Conservation (phyloP, 2,329 filamentous ascomycete genomes). For the Venturia carpophila region DNA sequence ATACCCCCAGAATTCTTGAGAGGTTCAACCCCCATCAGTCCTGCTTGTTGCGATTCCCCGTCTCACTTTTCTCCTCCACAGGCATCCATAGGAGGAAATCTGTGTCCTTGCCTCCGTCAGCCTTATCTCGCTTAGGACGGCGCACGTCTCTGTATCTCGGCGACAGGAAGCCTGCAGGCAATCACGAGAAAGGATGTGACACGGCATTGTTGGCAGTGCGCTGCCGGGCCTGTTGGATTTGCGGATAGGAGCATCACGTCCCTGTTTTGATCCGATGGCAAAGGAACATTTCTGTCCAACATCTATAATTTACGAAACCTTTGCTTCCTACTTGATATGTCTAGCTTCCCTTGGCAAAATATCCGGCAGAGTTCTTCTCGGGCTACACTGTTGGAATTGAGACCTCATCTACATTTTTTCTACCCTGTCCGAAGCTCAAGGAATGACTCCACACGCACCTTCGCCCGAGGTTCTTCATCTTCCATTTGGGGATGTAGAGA, state of each 20-base stretch:
- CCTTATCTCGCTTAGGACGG: neutral
- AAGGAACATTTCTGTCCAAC: neutral
- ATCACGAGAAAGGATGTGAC: neutral
- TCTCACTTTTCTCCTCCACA: neutral
- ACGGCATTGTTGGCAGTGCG: neutral
- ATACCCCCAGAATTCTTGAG: neutral
- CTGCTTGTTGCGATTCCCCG: neutral
- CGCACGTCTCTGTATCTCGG: neutral
- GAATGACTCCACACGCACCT: no score
- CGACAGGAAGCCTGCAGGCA: neutral
- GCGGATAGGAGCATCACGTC: neutral
- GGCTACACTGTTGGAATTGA: no score
- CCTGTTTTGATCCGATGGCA: neutral
- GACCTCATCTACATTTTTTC: no score
- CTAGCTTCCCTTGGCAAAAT: no score
- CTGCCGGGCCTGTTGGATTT: neutral
- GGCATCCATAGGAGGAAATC: neutral
- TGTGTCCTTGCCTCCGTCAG: neutral
- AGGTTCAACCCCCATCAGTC: neutral
- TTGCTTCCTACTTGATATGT: no score
- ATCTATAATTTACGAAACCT: neutral
- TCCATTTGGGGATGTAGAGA: neutral
- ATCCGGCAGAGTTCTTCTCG: no score
- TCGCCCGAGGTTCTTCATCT: neutral
- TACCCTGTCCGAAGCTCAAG: neutral